phyloP scores from a whole-genome alignment of 1,284 basidiomycete genomes.

The Sporisorium sorghi region DNA sequence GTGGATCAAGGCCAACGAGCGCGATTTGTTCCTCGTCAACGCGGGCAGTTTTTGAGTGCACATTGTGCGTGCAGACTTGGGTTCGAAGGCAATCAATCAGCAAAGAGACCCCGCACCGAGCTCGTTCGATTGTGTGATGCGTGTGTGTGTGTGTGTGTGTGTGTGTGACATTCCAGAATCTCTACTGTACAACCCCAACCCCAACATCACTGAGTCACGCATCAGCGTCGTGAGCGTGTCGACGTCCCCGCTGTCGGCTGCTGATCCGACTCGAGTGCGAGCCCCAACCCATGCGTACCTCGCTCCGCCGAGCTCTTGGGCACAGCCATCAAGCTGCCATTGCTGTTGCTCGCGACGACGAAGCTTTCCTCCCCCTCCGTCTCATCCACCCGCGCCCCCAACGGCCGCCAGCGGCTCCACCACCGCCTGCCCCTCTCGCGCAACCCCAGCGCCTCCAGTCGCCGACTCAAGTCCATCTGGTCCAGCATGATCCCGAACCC shows the following conservation, averaged over 20 bases:
- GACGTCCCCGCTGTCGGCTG: not conserved
- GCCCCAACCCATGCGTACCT: conserved; percentile 5
- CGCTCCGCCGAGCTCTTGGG: not conserved
- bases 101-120: no score
- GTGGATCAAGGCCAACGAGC: conserved; percentile 91
- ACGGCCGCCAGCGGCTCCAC: conserved; percentile 13
- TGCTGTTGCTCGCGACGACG: conserved; percentile 30
- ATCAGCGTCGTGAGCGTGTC: not conserved
- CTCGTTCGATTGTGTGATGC: no score
- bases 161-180: no score
- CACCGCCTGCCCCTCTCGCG: conserved; percentile 12
- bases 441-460: conserved; percentile 27
- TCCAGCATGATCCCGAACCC: conserved; percentile 32
- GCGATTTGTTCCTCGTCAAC: conserved; percentile 75
- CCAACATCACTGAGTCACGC: not conserved
- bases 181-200: no score
- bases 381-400: not conserved
- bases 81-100: no score
- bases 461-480: conserved; percentile 28
- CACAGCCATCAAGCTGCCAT: conserved; percentile 37
- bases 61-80: no score
- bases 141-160: no score
- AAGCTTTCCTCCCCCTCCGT: conserved; percentile 5
- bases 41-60: conserved; percentile 57
- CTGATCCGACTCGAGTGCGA: not conserved